Evolutionary conservation across 768 basidiomycete species (phyloP).

Genomic region (Amanita pseudoporphyria): DNA sequence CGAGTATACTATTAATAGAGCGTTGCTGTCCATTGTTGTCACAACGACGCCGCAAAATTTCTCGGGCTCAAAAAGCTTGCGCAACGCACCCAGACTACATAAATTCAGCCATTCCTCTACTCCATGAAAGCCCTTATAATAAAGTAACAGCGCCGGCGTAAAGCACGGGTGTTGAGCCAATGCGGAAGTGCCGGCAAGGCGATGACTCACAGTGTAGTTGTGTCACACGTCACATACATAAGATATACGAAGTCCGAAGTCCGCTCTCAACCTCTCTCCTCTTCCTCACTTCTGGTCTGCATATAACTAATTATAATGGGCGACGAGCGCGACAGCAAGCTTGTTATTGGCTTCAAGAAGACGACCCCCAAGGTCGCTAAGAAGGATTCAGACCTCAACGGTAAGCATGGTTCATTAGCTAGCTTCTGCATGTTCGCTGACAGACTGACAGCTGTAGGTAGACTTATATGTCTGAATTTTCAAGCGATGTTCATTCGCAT

Average conservation of each 20-base stretch:
- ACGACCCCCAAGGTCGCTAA: slow-evolving; percentile 53
- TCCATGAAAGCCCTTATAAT: too few relatives aligned
- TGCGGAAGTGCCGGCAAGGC: not conserved
- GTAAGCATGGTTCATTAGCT: slow-evolving; percentile 11
- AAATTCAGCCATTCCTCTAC: too few relatives aligned
- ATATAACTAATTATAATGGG: slow-evolving; percentile 34
- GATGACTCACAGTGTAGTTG: not conserved
- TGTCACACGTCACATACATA: slow-evolving; percentile 1
- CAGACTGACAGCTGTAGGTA: slow-evolving; percentile 17
- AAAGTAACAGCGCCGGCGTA: not conserved
- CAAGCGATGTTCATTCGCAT: slow-evolving; percentile 1
- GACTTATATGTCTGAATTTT: not conserved
- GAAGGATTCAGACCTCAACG: slow-evolving; percentile 48
- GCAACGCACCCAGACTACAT: too few relatives aligned
- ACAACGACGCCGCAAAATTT: too few relatives aligned
- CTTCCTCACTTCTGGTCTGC: slow-evolving; percentile 7
- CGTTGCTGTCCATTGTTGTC: not conserved
- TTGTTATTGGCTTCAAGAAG: slow-evolving; percentile 63
- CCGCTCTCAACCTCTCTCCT: not conserved
- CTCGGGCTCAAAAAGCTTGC: too few relatives aligned
- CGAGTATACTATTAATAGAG: too few relatives aligned
- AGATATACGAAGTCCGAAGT: not conserved
- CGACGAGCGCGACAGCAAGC: slow-evolving; percentile 66
- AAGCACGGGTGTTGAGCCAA: not conserved
- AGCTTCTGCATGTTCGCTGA: not conserved